These are phyloP conservation scores for Phalaenopsis hybrid DNA, from an alignment of 116 monocot genomes.

Conservation along the genomic window DNA sequence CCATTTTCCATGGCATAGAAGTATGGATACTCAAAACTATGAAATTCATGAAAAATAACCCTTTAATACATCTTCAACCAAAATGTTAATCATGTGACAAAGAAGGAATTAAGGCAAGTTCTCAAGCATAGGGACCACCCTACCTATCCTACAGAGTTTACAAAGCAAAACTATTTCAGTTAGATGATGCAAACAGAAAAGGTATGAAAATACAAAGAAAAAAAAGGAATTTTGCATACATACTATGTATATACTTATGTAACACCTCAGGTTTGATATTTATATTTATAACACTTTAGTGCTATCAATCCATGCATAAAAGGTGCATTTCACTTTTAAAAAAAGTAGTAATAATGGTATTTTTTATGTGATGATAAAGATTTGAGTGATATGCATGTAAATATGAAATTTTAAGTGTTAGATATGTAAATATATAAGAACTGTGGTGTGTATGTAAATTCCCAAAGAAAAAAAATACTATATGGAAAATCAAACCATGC, in stretches of 20 bases:
- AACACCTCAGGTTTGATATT: too few species aligned
- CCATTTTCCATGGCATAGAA: background rate
- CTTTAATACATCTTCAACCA: background rate
- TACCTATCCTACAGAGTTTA: background rate
- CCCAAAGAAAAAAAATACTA: background rate
- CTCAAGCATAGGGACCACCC: background rate
- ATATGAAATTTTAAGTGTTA: too few species aligned
- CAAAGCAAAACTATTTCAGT: background rate
- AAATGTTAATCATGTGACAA: background rate
- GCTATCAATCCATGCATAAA: too few species aligned
- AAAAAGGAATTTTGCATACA: too few species aligned
- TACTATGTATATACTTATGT: too few species aligned
- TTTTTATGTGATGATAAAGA: too few species aligned
- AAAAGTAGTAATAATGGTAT: too few species aligned
- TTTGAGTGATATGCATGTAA: too few species aligned
- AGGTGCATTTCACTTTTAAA: too few species aligned
- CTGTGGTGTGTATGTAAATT: too few species aligned
- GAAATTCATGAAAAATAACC: background rate
- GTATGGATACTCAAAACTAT: background rate
- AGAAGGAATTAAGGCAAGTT: background rate
- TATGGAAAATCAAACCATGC: background rate
- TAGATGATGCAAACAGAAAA: background rate
- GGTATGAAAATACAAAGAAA: background rate
- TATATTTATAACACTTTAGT: too few species aligned
- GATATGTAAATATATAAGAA: too few species aligned